phyloP scores from a whole-genome alignment of 768 basidiomycete genomes.

The Mycena alexandri region DNA sequence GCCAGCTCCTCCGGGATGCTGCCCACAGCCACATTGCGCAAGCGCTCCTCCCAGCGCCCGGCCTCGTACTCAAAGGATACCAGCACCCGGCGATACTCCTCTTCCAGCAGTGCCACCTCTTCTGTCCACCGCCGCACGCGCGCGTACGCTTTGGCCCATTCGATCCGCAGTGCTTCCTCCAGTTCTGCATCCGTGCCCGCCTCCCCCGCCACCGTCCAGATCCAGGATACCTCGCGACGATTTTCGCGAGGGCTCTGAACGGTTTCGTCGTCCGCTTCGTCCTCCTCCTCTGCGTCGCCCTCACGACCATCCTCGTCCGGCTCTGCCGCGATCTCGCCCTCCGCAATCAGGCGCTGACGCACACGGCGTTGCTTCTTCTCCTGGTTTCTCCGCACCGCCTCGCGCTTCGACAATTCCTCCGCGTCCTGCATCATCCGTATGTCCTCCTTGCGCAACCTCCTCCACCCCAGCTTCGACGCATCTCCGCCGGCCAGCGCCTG shows the following conservation, averaged over 20 bases:
- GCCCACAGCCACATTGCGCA: not conserved
- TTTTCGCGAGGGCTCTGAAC: not conserved
- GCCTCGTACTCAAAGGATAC: not conserved
- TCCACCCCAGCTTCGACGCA: not conserved
- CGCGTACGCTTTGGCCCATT: slow-evolving; percentile 22
- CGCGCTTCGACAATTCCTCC: not conserved
- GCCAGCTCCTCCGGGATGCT: too few species aligned
- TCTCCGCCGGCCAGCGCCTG: not conserved
- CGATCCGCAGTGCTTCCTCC: slow-evolving; percentile 19
- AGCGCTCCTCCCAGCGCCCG: not conserved
- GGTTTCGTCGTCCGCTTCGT: too few species aligned
- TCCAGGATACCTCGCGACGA: slow-evolving; percentile 5
- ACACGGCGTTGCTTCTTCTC: not conserved
- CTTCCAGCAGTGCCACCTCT: slow-evolving; percentile 33
- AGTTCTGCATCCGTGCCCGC: slow-evolving; percentile 2
- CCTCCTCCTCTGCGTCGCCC: not conserved
- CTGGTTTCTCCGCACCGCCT: not conserved
- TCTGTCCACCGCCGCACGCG: slow-evolving; percentile 33
- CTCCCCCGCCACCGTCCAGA: not conserved
- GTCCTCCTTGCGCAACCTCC: slow-evolving; percentile 7
- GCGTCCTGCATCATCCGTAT: slow-evolving; percentile 14
- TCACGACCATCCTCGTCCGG: too few species aligned
- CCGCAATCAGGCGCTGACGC: too few species aligned
- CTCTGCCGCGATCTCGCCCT: not conserved
- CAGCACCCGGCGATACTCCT: slow-evolving; percentile 32